Conservation (phyloP, 768 basidiomycete species). For the Termitomyces sp. region DNA sequence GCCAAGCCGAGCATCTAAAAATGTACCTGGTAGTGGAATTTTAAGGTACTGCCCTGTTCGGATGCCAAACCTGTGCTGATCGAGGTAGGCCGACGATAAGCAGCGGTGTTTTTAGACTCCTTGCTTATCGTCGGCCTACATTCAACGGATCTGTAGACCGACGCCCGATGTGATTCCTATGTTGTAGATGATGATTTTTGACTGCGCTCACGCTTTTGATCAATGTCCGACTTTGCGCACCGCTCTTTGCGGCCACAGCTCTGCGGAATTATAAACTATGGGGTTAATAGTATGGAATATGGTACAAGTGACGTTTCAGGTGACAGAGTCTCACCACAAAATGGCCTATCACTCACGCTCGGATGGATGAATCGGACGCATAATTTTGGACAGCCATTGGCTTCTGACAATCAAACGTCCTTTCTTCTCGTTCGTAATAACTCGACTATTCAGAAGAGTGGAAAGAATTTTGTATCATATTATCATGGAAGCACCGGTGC, state of each 20-base stretch:
- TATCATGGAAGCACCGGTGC: background rate
- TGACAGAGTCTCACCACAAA: background rate
- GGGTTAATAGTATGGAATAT: background rate
- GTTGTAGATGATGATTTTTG: no score
- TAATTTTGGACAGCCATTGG: background rate
- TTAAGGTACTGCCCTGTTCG: background rate
- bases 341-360: background rate
- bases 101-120: background rate
- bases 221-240: background rate
- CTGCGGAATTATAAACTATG: background rate
- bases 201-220: background rate
- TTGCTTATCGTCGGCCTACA: background rate
- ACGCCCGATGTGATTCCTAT: background rate
- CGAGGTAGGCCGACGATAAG: background rate
- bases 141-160: background rate
- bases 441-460: background rate
- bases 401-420: background rate
- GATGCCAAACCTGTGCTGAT: constrained; percentile 1
- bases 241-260: background rate
- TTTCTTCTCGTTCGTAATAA: background rate
- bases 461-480: no score
- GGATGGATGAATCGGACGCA: background rate
- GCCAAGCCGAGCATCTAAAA: background rate
- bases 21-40: background rate
- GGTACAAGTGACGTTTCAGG: no score